Evolutionary conservation across 1,284 basidiomycete genomes (phyloP).

Genomic region (Pseudozyma hubeiensis): DNA sequence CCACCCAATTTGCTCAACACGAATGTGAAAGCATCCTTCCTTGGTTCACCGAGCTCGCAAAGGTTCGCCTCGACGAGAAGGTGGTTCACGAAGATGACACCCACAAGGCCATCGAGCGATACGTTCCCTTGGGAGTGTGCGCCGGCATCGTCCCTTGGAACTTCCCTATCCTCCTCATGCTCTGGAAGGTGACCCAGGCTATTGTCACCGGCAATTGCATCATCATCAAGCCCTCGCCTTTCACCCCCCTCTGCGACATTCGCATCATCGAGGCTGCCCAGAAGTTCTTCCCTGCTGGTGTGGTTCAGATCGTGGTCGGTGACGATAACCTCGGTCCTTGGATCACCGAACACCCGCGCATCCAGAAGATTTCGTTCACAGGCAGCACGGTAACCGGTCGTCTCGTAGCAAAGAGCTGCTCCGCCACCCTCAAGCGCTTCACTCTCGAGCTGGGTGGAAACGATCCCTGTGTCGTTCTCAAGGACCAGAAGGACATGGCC

Average conservation of each 20-base stretch:
- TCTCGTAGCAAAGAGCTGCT: slow-evolving; percentile 40
- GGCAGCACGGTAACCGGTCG: slow-evolving; percentile 44
- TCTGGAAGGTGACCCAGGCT: slow-evolving; percentile 45
- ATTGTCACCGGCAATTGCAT: slow-evolving; percentile 48
- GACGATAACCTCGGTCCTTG: slow-evolving; percentile 43
- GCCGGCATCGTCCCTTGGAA: slow-evolving; percentile 54
- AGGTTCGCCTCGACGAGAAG: slow-evolving; percentile 37
- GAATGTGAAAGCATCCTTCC: slow-evolving; percentile 30
- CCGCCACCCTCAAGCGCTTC: slow-evolving; percentile 50
- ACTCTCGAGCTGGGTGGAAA: slow-evolving; percentile 57
- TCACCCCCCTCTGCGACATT: slow-evolving; percentile 50
- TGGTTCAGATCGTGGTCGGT: slow-evolving; percentile 45
- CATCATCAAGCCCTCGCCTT: slow-evolving; percentile 55
- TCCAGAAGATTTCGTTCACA: slow-evolving; percentile 52
- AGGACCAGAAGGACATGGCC: slow-evolving; percentile 29
- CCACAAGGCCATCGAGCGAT: slow-evolving; percentile 22
- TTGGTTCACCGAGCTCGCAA: slow-evolving; percentile 40
- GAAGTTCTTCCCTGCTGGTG: slow-evolving; percentile 48
- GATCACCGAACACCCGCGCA: slow-evolving; percentile 47
- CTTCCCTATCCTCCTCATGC: slow-evolving; percentile 47
- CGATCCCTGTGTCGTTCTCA: slow-evolving; percentile 36
- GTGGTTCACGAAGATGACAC: slow-evolving; percentile 30
- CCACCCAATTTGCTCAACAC: slow-evolving; percentile 14
- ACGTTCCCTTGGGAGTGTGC: slow-evolving; percentile 42
- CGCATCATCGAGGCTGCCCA: slow-evolving; percentile 46